A percentile compares a stretch with the other conserved stretches of the same genome.
Conservation (phyloP, 2,329 filamentous ascomycete genomes). For the Passalora sequoiae region DNA sequence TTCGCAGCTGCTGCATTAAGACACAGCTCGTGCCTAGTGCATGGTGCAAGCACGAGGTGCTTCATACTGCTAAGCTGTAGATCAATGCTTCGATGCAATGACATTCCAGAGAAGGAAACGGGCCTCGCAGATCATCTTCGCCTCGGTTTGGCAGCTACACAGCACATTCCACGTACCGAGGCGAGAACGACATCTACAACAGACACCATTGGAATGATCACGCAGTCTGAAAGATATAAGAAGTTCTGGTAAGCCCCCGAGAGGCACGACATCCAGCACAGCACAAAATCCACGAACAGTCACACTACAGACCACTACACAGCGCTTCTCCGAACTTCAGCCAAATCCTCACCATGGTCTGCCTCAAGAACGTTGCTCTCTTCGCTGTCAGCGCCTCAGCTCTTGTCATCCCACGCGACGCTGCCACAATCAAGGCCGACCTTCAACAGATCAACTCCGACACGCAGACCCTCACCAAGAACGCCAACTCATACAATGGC, state of each 20-base stretch:
- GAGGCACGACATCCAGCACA: background rate
- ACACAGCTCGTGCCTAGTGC: no score
- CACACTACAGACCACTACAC: background rate
- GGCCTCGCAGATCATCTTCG: background rate
- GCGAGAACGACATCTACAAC: background rate
- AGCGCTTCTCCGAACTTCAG: background rate
- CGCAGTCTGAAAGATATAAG: background rate
- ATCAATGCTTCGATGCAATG: background rate
- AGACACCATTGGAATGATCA: background rate
- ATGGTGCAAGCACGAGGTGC: no score
- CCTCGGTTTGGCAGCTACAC: background rate
- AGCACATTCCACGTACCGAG: background rate
- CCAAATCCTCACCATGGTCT: slow-evolving; percentile 11
- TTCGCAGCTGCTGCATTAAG: no score
- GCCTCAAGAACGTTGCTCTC: slow-evolving; percentile 16
- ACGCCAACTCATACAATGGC: slow-evolving; percentile 17
- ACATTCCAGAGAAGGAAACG: background rate
- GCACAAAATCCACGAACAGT: no score
- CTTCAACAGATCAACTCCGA: slow-evolving; percentile 18
- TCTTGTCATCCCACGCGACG: slow-evolving; percentile 12
- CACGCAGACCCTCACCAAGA: slow-evolving; percentile 13
- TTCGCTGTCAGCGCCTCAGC: slow-evolving; percentile 10
- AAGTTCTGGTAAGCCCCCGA: background rate
- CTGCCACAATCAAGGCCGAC: slow-evolving; percentile 11
- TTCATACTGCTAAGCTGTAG: background rate